Evolutionary conservation across 495 filamentous ascomycete genomes (phyloP).

Genomic region (Aspergillus incahuasiensis): DNA sequence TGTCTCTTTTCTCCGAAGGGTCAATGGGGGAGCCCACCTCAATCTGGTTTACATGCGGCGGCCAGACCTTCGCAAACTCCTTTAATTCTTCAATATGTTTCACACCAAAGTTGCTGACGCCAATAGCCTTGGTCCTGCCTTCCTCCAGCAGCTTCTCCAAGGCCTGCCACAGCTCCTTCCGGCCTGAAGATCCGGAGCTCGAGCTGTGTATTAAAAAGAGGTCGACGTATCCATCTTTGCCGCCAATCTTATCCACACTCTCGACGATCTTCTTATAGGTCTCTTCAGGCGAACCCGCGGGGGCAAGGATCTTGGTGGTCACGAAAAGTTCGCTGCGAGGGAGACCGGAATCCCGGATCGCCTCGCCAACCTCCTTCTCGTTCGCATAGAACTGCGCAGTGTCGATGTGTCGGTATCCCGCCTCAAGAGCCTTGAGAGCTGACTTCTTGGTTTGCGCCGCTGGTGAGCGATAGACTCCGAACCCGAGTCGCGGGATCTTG

Average conservation of each 20-base stretch:
- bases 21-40: conserved; percentile 41
- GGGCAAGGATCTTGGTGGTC: conserved; percentile 61
- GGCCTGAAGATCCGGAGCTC: conserved; percentile 44
- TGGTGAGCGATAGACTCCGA: conserved; percentile 64
- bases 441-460: conserved; percentile 48
- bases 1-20: neutral
- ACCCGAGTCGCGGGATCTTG: conserved; percentile 65
- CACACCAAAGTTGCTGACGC: conserved; percentile 67
- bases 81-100: conserved; percentile 59
- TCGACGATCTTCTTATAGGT: conserved; percentile 55
- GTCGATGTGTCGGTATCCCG: conserved; percentile 70
- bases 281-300: conserved; percentile 50
- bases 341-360: conserved; percentile 50
- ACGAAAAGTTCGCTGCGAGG: conserved; percentile 57
- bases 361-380: conserved; percentile 61
- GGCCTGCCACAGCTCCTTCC: conserved; percentile 61
- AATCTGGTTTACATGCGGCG: conserved; percentile 67
- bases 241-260: conserved; percentile 58
- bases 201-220: conserved; percentile 66
- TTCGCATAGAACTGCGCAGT: conserved; percentile 69
- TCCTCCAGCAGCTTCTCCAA: conserved; percentile 56
- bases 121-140: conserved; percentile 57
- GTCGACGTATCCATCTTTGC: conserved; percentile 62
- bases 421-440: conserved; percentile 54
- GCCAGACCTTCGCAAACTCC: conserved; percentile 55